A percentile compares a stretch with the other conserved stretches of the same genome.
Conservation (phyloP, 225 moss, liverwort and hornwort species). For the Marchantia paleacea region DNA sequence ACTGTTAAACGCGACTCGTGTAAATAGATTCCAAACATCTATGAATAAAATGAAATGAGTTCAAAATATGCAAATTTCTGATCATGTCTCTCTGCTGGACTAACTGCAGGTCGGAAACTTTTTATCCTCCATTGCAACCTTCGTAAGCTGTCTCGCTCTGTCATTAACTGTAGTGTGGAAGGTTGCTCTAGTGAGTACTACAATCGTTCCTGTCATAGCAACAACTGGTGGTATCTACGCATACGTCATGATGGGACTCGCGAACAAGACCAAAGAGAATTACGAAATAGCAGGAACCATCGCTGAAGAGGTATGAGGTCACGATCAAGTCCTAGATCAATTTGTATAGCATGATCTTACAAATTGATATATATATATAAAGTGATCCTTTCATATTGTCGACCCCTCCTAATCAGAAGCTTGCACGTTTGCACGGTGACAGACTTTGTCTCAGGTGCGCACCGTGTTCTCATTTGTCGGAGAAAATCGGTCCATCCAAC, state of each 20-base stretch:
- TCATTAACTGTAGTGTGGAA: constrained; percentile 7
- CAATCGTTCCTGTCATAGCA: constrained; percentile 20
- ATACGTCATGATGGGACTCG: constrained; percentile 5
- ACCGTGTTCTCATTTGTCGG: constrained; percentile 23
- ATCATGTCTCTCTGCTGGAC: background rate
- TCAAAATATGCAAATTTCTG: background rate
- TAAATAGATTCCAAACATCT: background rate
- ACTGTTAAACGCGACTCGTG: too few species aligned
- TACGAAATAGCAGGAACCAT: constrained; percentile 14
- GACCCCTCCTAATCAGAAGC: background rate
- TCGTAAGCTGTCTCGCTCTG: background rate
- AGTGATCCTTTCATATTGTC: too few species aligned
- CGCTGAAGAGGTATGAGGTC: constrained; percentile 20
- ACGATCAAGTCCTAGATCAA: too few species aligned
- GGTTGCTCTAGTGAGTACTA: constrained; percentile 4
- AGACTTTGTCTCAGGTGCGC: constrained; percentile 22
- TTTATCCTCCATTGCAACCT: background rate
- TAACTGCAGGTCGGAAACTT: background rate
- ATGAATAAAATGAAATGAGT: background rate
- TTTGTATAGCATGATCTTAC: too few species aligned
- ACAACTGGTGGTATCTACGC: constrained; percentile 17
- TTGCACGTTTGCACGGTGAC: too few species aligned
- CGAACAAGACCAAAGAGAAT: constrained; percentile 16
- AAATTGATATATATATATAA: too few species aligned
- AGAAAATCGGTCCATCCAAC: constrained; percentile 7